Percentiles rank a stretch among this genome's conserved stretches.
phyloP scores from a whole-genome alignment of 139 green algal genomes.

The Chlorella sp. region DNA sequence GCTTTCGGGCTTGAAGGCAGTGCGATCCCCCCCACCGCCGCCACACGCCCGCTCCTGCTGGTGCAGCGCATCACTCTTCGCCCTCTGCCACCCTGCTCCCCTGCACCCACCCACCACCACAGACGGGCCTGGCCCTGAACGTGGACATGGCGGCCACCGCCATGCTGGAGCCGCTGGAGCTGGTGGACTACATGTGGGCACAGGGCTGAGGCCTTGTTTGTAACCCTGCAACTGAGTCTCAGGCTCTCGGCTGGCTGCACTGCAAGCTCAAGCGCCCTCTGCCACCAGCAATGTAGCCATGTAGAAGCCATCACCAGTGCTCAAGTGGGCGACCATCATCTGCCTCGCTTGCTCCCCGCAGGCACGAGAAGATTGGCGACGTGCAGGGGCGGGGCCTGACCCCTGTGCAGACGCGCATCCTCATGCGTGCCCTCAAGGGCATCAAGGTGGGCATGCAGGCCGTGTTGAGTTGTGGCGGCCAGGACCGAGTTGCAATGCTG shows the following conservation, averaged over 20 bases:
- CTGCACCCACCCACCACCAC: too few species aligned
- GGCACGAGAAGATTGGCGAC: conserved; percentile 31
- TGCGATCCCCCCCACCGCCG: background rate
- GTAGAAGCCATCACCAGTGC: too few species aligned
- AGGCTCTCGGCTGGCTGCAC: too few species aligned
- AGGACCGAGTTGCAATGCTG: too few species aligned
- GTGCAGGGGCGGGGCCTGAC: conserved; percentile 12
- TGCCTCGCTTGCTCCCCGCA: background rate
- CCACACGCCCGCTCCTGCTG: background rate
- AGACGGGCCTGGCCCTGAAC: conserved; percentile 64
- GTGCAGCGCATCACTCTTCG: background rate
- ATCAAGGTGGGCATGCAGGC: conserved; percentile 23
- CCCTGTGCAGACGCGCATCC: conserved; percentile 19
- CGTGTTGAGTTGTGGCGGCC: too few species aligned
- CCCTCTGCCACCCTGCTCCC: background rate
- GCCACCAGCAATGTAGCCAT: too few species aligned
- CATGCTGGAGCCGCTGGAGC: conserved; percentile 50
- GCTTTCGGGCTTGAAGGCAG: too few species aligned
- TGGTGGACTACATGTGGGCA: conserved; percentile 41
- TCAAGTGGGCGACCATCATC: too few species aligned
- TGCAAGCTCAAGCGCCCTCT: too few species aligned
- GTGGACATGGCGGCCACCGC: conserved; percentile 63
- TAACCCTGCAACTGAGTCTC: too few species aligned
- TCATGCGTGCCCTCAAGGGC: conserved; percentile 26
- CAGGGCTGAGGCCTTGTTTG: background rate